Conservation (phyloP, 116 monocot species). For the Phalaenopsis hybrid region DNA sequence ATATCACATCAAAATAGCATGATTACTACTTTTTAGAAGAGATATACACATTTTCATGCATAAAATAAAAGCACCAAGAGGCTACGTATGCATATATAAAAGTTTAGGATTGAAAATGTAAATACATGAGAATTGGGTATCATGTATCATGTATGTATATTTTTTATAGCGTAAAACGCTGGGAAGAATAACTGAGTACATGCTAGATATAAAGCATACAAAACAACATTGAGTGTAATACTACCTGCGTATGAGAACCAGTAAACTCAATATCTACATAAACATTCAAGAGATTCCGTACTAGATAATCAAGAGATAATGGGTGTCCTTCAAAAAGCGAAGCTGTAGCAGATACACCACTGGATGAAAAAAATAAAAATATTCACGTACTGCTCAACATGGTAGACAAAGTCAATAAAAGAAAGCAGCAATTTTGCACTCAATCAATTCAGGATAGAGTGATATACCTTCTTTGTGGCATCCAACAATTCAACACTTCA, state of each 20-base stretch:
- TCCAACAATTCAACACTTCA: constrained; percentile 96
- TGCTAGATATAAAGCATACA: background rate
- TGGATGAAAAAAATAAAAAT: constrained; percentile 16
- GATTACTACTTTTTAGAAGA: too few species aligned
- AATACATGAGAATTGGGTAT: too few species aligned
- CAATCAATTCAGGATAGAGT: background rate
- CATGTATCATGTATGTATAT: too few species aligned
- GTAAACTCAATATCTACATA: constrained; percentile 99
- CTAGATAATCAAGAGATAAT: constrained; percentile 75
- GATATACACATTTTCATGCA: too few species aligned
- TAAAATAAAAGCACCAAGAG: too few species aligned
- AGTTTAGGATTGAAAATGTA: too few species aligned
- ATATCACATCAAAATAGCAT: too few species aligned
- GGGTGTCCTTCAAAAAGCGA: constrained; percentile 93
- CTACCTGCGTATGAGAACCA: constrained; percentile 94
- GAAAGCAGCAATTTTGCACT: constrained; percentile 4
- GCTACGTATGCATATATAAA: too few species aligned
- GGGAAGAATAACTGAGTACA: background rate
- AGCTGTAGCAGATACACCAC: constrained; percentile 61
- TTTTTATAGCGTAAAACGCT: background rate
- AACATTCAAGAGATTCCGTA: constrained; percentile 83
- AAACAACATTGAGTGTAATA: constrained; percentile 4
- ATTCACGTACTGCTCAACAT: background rate
- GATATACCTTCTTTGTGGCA: constrained; percentile 71
- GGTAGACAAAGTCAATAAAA: background rate